Evolutionary conservation across 345 rosid genomes (phyloP), one percentile per base, ranked within the genome.

Genomic region (Eucalyptus pauciflora): DNA sequence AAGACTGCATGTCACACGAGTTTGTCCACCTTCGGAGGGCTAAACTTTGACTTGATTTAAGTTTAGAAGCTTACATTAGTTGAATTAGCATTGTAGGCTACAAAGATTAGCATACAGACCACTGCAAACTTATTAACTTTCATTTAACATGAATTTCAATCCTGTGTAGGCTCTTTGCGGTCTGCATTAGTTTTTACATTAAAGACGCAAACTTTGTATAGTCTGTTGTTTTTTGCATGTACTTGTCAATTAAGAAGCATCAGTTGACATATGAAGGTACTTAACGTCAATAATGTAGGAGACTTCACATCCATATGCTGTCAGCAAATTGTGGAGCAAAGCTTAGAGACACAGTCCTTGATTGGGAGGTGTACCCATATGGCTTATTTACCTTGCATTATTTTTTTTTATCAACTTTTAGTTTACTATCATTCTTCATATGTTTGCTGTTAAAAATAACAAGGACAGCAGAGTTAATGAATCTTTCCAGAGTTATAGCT

Each of bases 301-400:
- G 90, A 97, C 99, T 80, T 91, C 97, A 79, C 93, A 97, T 37
- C 97, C 92, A 87, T 97, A 99, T 91, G 90, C 97, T 85, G 88
- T 89, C 89, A 51, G 89, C 22, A 89, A 94, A 93, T 86, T 98
- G 99, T 88, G 95, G 96, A 87, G 94, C 93, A 88, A 98, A 95
- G 94, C 97, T 98, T 85, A 94, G 89, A 93, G 99, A 97, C 89
- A 96, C 99, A 6, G 99, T 98, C 90, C 95, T 98, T 91, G 99
- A 98, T 87, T 98, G 99, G 99, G 99, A 95, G 99, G 99, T 97
- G 99, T 97, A 90, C 29, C 11, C 60, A 64, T 67, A 56, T 88
- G 29, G 51, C 52, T 50, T 20, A 27, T n/a, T 7, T 50, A 43
- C n/a, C 46, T 54, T 46, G 25, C 31, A 6, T 49, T 56, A 81